Base-by-base conservation (phyloP, 805 yeast species). In the Wickerhamomyces bisporus region DNA sequence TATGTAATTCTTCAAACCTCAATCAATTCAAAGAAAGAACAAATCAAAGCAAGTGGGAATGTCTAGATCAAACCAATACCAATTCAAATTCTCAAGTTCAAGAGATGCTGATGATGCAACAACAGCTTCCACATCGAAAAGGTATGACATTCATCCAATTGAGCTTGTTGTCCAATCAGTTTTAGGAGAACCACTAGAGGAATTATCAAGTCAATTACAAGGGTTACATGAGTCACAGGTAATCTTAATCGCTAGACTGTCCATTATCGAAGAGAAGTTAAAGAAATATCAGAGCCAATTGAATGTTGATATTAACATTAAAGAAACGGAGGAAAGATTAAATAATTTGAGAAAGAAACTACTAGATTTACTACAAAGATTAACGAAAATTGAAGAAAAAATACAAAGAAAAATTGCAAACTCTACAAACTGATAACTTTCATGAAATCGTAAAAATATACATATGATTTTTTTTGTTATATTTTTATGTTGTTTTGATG, bases 141-240 rank as follows among this genome's bases (percentile, higher is more conserved):
- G 42, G 12, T 39, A 39, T 14, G 70, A 71, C 23, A 61, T 77
- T 13, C 83, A 78, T 50, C 81, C 82, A 0, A 67, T 78, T 31
- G 85, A 78, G 43, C 61, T 77, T 21, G 68, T 77, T 2, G 81
- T 78, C 0, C 84, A 78, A 43, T 59, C 75, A 9, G 53, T 78
- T 2, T 50, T 78, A 7, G 77, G 77, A 24, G 71, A 73, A 1
- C 71, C 82, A 2, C 55, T 78, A 8, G 82, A 78, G 30, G 60
- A 58, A 5, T 56, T 78, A 18, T 68, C 73, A 37, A 69, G 70
- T 36, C 71, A 71, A 38, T 62, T 78, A 24, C 72, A 73, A 43
- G 69, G 68, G 42, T 54, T 78, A 21, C 72, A 74, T 48, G 79
- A 77, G 42, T 74, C 81, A 0, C 84, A 78, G 44, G 55, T 72